Evolutionary conservation across 2,329 filamentous ascomycete species (phyloP).

Genomic region (Colletotrichum gloeosporioides): DNA sequence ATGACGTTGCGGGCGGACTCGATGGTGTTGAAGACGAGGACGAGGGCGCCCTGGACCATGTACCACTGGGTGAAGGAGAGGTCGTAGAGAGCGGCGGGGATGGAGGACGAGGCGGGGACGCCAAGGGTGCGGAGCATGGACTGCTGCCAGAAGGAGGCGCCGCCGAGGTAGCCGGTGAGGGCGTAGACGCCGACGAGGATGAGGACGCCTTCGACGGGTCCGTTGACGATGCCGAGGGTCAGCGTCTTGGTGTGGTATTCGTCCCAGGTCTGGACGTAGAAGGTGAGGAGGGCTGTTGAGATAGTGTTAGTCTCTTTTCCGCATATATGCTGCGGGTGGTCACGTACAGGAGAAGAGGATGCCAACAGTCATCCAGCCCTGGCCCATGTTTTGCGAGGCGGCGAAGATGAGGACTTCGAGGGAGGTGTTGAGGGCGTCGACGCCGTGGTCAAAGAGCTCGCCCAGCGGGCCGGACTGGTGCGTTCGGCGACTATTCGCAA

Average conservation of each 20-base stretch:
- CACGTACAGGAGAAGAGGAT: slow-evolving; percentile 79
- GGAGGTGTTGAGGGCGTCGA: slow-evolving; percentile 96
- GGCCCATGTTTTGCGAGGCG: slow-evolving; percentile 89
- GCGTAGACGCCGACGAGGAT: slow-evolving; percentile 83
- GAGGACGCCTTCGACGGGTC: slow-evolving; percentile 92
- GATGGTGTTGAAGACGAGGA: slow-evolving; percentile 85
- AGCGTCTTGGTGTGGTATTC: slow-evolving; percentile 98
- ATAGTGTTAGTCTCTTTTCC: not conserved
- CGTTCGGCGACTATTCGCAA: slow-evolving; percentile 74
- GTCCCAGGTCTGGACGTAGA: slow-evolving; percentile 99
- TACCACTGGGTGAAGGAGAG: slow-evolving; percentile 93
- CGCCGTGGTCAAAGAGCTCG: slow-evolving; percentile 96
- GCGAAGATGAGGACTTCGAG: slow-evolving; percentile 93
- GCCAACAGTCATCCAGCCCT: slow-evolving; percentile 87
- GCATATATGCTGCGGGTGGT: not conserved
- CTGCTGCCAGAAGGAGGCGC: slow-evolving; percentile 92
- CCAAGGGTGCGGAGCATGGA: slow-evolving; percentile 76
- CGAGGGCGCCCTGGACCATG: slow-evolving; percentile 81
- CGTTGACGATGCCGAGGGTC: slow-evolving; percentile 89
- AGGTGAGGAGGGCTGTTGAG: slow-evolving; percentile 80
- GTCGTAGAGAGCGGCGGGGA: slow-evolving; percentile 77
- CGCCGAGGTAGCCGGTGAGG: slow-evolving; percentile 83
- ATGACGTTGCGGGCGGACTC: slow-evolving; percentile 85
- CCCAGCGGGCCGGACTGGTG: slow-evolving; percentile 91
- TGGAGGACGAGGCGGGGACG: slow-evolving; percentile 64